A percentile compares a stretch with the other conserved stretches of the same genome.
These are phyloP conservation scores for Chrysosphaeria jannelii DNA, from an alignment of 2,329 filamentous ascomycete species.

Conservation along the genomic window DNA sequence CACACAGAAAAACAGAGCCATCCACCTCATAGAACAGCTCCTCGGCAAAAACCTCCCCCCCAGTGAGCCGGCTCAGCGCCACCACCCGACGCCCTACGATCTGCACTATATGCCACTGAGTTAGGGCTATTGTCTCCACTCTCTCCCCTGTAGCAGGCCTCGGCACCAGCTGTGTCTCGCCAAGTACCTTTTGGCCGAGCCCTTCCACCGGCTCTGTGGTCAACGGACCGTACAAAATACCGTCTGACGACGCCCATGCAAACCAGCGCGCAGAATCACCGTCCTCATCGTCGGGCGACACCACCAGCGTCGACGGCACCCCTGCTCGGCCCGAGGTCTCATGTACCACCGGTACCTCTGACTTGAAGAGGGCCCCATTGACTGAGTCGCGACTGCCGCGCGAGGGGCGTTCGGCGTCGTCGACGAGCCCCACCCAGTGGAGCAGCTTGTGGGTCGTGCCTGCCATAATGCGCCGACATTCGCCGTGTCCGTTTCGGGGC, in stretches of 20 bases:
- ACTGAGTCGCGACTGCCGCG: constrained; percentile 53
- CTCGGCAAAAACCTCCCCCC: constrained; percentile 66
- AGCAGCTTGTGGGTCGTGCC: constrained; percentile 50
- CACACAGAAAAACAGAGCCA: constrained; percentile 51
- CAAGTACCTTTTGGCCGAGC: constrained; percentile 45
- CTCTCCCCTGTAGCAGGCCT: constrained; percentile 31
- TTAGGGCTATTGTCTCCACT: constrained; percentile 55
- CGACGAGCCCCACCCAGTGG: constrained; percentile 54
- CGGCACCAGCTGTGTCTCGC: constrained; percentile 47
- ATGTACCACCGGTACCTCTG: constrained; percentile 49
- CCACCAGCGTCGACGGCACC: too few relatives aligned
- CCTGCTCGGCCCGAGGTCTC: constrained; percentile 40
- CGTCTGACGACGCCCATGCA: constrained; percentile 72
- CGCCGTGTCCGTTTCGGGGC: constrained; percentile 21
- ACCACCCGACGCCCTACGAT: constrained; percentile 61
- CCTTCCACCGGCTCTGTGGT: constrained; percentile 27
- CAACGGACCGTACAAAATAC: constrained; percentile 65
- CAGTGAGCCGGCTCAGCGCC: constrained; percentile 63
- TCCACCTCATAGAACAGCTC: constrained; percentile 45
- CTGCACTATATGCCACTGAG: constrained; percentile 76
- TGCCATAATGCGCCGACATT: constrained; percentile 44
- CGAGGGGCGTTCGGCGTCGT: constrained; percentile 32
- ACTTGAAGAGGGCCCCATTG: constrained; percentile 67
- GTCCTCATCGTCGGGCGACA: constrained; percentile 43
- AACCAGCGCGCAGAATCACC: constrained; percentile 36